Evolutionary conservation across 257 asterid species (phyloP).

Genomic region (Oldenlandia corymbosa): DNA sequence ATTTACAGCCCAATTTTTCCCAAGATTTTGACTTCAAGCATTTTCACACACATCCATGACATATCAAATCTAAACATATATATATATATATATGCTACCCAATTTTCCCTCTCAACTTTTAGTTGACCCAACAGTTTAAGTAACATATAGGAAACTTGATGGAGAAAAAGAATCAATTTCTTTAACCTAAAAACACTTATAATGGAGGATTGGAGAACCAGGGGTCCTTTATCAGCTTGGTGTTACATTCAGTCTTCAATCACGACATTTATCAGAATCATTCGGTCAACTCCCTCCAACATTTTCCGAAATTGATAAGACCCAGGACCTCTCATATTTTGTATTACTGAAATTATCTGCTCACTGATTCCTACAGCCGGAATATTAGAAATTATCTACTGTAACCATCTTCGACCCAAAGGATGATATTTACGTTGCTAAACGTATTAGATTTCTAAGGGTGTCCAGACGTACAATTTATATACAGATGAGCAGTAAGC

Average conservation of each 20-base stretch:
- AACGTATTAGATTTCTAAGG: not conserved
- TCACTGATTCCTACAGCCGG: not conserved
- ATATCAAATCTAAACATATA: not conserved
- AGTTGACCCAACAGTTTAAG: not conserved
- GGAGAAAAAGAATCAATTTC: not conserved
- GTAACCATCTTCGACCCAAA: not conserved
- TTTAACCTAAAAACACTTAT: not conserved
- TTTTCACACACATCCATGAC: not conserved
- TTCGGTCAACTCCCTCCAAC: constrained; percentile 1
- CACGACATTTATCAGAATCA: constrained; percentile 1
- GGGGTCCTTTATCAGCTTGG: not conserved
- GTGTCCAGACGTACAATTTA: not conserved
- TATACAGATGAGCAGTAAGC: not conserved
- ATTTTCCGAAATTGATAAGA: not conserved
- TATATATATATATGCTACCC: not conserved
- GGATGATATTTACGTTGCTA: too few species aligned
- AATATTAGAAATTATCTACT: too few species aligned
- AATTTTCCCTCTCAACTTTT: not conserved
- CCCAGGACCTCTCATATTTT: not conserved
- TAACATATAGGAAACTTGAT: not conserved
- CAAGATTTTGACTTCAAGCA: not conserved
- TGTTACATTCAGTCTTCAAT: not conserved
- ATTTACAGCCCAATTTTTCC: not conserved
- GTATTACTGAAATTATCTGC: not conserved
- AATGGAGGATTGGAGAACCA: not conserved